phyloP scores from a whole-genome alignment of 129 eudicot genomes.

The Arctium minus region DNA sequence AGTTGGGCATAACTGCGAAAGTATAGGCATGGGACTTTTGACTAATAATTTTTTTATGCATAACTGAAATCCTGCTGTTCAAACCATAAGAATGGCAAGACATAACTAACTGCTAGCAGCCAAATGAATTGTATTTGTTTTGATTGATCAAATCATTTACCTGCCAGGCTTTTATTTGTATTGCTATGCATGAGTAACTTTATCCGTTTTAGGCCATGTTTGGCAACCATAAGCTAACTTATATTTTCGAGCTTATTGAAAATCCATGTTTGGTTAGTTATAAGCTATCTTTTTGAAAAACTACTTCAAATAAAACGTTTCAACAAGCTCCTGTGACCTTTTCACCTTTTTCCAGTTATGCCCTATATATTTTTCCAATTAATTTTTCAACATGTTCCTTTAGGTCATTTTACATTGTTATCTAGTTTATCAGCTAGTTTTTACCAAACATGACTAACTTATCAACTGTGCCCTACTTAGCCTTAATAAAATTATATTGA shows the following conservation, averaged over 20 bases:
- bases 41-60: too few species aligned
- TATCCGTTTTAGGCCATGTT: background rate
- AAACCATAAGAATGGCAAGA: background rate
- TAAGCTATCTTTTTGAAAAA: background rate
- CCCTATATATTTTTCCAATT: background rate
- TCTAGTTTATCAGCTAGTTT: background rate
- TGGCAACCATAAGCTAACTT: background rate
- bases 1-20: background rate
- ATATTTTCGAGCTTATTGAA: background rate
- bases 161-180: background rate
- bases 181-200: background rate
- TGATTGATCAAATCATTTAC: background rate
- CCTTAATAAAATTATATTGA: background rate
- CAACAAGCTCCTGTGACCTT: background rate
- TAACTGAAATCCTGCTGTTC: background rate
- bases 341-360: background rate
- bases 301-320: too few species aligned
- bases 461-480: background rate
- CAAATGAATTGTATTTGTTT: background rate
- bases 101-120: background rate
- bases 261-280: background rate
- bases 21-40: too few species aligned
- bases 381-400: background rate
- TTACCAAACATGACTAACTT: background rate
- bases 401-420: background rate